Conservation (phyloP, 1,284 basidiomycete species). For the Rhodofomes roseus region DNA sequence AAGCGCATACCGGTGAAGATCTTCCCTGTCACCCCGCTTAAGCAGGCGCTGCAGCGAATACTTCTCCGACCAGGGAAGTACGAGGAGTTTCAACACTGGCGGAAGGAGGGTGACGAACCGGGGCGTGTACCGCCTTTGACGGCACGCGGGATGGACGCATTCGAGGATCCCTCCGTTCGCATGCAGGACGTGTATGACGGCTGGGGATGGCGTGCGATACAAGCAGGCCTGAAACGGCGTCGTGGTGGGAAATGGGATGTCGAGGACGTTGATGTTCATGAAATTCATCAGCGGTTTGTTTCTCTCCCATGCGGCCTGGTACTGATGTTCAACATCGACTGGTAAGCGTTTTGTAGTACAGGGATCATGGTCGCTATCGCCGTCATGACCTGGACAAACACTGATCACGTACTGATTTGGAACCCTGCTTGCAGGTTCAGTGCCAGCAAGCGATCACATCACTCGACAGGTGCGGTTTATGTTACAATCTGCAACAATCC, state of each 20-base stretch:
- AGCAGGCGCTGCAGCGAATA: too few species aligned
- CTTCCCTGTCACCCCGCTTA: too few species aligned
- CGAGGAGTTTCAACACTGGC: too few species aligned
- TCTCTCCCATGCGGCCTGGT: conserved; percentile 17
- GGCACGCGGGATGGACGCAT: too few species aligned
- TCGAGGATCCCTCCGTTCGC: not conserved
- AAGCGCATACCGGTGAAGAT: too few species aligned
- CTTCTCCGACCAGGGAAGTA: too few species aligned
- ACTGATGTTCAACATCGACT: conserved; percentile 18
- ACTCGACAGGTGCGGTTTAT: conserved; percentile 19
- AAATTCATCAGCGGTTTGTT: conserved; percentile 18
- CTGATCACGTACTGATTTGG: not conserved
- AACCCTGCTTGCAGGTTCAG: conserved; percentile 14
- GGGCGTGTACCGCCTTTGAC: too few species aligned
- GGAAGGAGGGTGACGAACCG: too few species aligned
- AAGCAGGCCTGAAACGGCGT: conserved; percentile 14
- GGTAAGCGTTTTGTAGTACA: too few species aligned
- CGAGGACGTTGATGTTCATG: conserved; percentile 15
- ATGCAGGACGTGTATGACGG: conserved; percentile 19
- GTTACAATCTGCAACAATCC: conserved; percentile 15
- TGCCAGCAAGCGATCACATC: conserved; percentile 2
- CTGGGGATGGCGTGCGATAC: conserved; percentile 19
- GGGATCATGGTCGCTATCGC: conserved; percentile 6
- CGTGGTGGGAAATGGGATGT: conserved; percentile 9
- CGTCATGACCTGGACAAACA: too few species aligned